These are phyloP conservation scores for Phaseolus coccineus DNA, from an alignment of 331 rosid genomes.

Conservation along the genomic window DNA sequence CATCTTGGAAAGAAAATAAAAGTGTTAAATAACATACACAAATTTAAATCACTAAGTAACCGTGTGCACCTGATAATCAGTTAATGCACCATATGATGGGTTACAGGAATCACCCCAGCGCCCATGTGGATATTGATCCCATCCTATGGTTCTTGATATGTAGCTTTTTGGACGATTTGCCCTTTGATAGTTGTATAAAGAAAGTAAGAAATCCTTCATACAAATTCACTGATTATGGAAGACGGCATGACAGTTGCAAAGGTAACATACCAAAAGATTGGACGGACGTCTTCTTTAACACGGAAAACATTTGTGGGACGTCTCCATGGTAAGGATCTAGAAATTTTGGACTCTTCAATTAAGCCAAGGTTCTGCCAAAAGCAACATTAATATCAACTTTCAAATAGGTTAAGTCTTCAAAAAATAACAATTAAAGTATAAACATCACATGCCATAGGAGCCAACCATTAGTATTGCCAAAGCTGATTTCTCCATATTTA, in stretches of 20 bases:
- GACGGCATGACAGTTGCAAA: constrained; percentile 36
- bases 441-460: constrained; percentile 41
- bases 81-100: constrained; percentile 91
- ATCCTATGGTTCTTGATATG: constrained; percentile 91
- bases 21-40: not conserved
- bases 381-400: constrained; percentile 33
- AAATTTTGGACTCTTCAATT: constrained; percentile 85
- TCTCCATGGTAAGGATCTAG: constrained; percentile 92
- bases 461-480: constrained; percentile 82
- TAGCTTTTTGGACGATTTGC: constrained; percentile 99
- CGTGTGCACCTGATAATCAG: constrained; percentile 81
- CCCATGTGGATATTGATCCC: constrained; percentile 98
- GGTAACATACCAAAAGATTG: constrained; percentile 84
- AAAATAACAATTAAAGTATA: constrained; percentile 33
- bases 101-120: constrained; percentile 93
- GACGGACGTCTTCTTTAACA: constrained; percentile 89
- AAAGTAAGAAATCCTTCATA: constrained; percentile 47
- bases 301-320: constrained; percentile 93
- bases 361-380: constrained; percentile 88
- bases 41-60: constrained; percentile 33
- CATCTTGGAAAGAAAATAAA: constrained; percentile 7
- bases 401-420: constrained; percentile 31
- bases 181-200: constrained; percentile 59
- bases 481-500: constrained; percentile 98
- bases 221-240: constrained; percentile 11